A percentile compares a stretch with the other conserved stretches of the same genome.
Evolutionary conservation across 192 early-diverging fungal genomes (phyloP).

Genomic region (Paraglomus brasilianum): DNA sequence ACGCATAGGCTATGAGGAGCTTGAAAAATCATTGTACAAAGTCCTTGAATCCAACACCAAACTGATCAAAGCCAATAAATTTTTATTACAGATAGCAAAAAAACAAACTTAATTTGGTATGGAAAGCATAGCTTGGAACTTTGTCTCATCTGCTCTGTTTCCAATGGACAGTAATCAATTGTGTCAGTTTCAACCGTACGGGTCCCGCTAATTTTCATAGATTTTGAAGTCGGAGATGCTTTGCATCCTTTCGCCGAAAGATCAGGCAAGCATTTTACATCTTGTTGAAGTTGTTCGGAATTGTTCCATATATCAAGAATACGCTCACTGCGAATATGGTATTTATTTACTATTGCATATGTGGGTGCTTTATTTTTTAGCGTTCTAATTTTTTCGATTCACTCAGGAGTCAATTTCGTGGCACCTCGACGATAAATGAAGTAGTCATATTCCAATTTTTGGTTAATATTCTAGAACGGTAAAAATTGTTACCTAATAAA

Average conservation of each 20-base stretch:
- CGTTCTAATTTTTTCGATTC: conserved; percentile 9
- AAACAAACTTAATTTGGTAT: too few species aligned
- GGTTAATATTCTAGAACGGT: too few species aligned
- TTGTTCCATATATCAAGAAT: too few species aligned
- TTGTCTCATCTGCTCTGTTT: neutral
- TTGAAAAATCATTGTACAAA: conserved; percentile 2
- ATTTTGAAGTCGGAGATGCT: too few species aligned
- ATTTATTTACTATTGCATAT: conserved; percentile 9
- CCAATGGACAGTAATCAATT: neutral
- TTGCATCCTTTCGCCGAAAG: too few species aligned
- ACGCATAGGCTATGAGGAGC: neutral
- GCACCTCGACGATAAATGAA: neutral
- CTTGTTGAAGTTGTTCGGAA: conserved; percentile 12
- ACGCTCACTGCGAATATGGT: conserved; percentile 22
- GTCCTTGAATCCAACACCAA: neutral
- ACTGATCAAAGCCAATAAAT: neutral
- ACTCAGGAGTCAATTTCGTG: neutral
- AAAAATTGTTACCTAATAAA: too few species aligned
- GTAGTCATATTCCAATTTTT: too few species aligned
- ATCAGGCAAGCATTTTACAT: neutral
- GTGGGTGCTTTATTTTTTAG: neutral
- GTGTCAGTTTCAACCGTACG: too few species aligned
- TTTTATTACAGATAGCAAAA: too few species aligned
- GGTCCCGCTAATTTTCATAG: too few species aligned
- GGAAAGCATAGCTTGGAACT: neutral